Evolutionary conservation across 169 alveolate species (phyloP).

Genomic region (Amoebophrya sp.): DNA sequence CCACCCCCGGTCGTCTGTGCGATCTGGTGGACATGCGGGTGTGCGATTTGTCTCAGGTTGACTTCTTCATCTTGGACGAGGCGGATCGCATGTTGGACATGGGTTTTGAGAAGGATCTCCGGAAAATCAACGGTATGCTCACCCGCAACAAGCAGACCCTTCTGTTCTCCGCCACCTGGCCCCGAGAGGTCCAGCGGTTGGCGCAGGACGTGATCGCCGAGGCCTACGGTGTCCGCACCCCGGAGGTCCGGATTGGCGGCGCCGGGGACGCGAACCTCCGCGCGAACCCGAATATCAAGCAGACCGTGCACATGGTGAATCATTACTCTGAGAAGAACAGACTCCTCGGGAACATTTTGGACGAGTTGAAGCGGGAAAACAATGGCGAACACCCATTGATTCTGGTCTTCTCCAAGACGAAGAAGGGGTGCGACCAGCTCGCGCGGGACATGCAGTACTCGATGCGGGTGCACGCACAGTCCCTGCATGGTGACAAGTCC

Average conservation of each 20-base stretch:
- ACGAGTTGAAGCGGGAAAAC: slow-evolving; percentile 53
- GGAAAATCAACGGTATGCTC: background rate
- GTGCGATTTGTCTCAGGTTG: slow-evolving; percentile 81
- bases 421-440: slow-evolving; percentile 63
- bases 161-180: slow-evolving; percentile 96
- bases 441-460: slow-evolving; percentile 69
- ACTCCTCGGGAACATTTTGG: slow-evolving; percentile 51
- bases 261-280: slow-evolving; percentile 78
- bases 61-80: slow-evolving; percentile 93
- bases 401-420: slow-evolving; percentile 65
- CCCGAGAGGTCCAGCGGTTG: slow-evolving; percentile 84
- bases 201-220: slow-evolving; percentile 64
- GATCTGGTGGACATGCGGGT: slow-evolving; percentile 79
- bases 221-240: background rate
- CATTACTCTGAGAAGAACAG: slow-evolving; percentile 57
- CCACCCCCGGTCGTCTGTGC: slow-evolving; percentile 86
- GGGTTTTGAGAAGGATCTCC: slow-evolving; percentile 90
- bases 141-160: slow-evolving; percentile 61
- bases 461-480: slow-evolving; percentile 59
- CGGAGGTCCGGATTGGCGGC: background rate
- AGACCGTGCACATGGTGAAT: slow-evolving; percentile 60
- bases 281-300: slow-evolving; percentile 69
- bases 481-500: slow-evolving; percentile 85
- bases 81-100: slow-evolving; percentile 97
- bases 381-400: slow-evolving; percentile 51